Conservation (phyloP, 2,329 filamentous ascomycete genomes). For the Penicillium sp. region DNA sequence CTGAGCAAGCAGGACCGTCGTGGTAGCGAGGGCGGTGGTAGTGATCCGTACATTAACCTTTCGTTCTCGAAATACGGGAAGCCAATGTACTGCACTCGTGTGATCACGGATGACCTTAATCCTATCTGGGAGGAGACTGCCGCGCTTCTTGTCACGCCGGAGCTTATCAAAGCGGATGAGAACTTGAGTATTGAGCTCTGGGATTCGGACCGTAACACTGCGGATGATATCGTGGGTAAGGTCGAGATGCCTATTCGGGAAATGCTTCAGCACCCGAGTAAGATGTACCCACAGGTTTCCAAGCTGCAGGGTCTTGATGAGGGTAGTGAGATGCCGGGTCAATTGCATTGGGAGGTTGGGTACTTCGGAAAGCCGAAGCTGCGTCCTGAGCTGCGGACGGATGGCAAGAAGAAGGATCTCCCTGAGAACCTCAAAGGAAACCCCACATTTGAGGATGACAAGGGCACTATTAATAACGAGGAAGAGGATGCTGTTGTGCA, state of each 20-base stretch:
- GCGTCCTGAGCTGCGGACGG: conserved; percentile 77
- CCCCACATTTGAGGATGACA: conserved; percentile 81
- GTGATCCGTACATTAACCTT: conserved; percentile 92
- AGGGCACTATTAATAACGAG: conserved; percentile 70
- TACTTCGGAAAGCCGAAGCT: conserved; percentile 92
- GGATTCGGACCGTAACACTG: conserved; percentile 90
- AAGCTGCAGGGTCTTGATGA: conserved; percentile 80
- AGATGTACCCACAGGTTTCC: conserved; percentile 87
- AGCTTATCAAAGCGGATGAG: conserved; percentile 90
- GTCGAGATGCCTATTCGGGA: conserved; percentile 92
- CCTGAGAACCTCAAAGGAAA: conserved; percentile 72
- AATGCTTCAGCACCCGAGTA: conserved; percentile 88
- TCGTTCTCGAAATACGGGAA: conserved; percentile 96
- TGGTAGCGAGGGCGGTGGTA: conserved; percentile 81
- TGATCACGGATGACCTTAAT: conserved; percentile 92
- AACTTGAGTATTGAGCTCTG: conserved; percentile 91
- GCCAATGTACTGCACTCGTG: conserved; percentile 94
- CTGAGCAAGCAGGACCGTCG: conserved; percentile 88
- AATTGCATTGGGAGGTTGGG: conserved; percentile 94
- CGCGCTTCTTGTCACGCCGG: conserved; percentile 80
- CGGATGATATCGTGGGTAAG: conserved; percentile 94
- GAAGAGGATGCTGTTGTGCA: conserved; percentile 83
- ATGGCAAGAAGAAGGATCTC: conserved; percentile 78
- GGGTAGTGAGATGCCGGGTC: conserved; percentile 84
- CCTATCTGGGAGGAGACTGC: conserved; percentile 89